Percentiles rank a stretch among this genome's conserved stretches.
phyloP scores from a whole-genome alignment of 352 stramenopile species.

The Phytophthora palmivora region DNA sequence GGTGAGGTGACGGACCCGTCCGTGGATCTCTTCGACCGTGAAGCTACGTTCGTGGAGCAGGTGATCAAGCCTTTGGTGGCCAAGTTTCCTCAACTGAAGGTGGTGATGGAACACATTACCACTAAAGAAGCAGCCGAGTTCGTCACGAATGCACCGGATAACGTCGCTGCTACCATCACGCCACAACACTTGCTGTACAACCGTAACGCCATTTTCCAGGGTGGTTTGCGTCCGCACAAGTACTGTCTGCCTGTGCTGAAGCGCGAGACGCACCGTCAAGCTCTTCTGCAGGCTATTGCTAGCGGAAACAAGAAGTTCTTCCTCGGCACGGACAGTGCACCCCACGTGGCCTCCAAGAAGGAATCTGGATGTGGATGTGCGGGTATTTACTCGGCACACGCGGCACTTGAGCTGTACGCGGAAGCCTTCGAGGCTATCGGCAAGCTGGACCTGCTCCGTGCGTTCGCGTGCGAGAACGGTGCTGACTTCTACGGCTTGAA shows the following conservation, averaged over 20 bases:
- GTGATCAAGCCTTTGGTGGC: constrained; percentile 94
- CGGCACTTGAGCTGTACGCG: constrained; percentile 97
- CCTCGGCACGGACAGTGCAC: constrained; percentile 98
- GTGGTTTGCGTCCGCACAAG: constrained; percentile 98
- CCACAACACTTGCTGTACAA: constrained; percentile 99
- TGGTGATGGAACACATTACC: constrained; percentile 99
- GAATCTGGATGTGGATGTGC: constrained; percentile 93
- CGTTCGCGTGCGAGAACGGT: constrained; percentile 95
- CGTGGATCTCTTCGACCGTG: constrained; percentile 99
- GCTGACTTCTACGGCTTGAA: constrained; percentile 97
- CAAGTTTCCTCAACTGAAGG: constrained; percentile 95
- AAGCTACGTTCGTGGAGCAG: constrained; percentile 96
- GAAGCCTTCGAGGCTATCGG: constrained; percentile 96
- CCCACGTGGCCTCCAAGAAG: constrained; percentile 94
- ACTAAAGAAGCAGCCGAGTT: constrained; percentile 97
- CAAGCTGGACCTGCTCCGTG: constrained; percentile 93
- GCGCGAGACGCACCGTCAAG: constrained; percentile 92
- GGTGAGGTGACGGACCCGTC: constrained; percentile 94
- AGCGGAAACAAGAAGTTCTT: constrained; percentile 98
- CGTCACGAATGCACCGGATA: constrained; percentile 86
- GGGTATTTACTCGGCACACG: constrained; percentile 97
- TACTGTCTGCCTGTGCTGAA: constrained; percentile 99
- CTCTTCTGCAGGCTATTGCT: constrained; percentile 91
- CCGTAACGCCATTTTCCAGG: constrained; percentile 94
- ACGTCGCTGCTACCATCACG: constrained; percentile 98